Conservation (phyloP, 129 eudicot species). For the Mikania micrantha region DNA sequence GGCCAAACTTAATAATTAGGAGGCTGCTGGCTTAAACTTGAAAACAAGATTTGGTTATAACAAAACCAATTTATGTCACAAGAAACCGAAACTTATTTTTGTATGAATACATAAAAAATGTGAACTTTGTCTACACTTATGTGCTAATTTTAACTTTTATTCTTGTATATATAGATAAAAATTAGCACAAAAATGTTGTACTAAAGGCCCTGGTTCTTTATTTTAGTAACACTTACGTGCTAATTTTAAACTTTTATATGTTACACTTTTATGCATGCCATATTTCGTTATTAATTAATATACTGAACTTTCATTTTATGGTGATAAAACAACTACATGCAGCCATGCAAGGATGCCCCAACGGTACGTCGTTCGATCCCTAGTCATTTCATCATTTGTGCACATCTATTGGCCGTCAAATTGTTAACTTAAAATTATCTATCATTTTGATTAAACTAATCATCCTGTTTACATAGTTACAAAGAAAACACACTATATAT, state of each 20-base stretch:
- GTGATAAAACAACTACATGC: constrained; percentile 18
- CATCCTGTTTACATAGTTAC: not conserved
- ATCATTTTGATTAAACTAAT: not conserved
- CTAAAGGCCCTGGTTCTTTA: not conserved
- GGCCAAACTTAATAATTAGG: not conserved
- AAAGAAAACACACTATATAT: not conserved
- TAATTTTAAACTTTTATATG: not conserved
- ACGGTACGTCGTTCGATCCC: constrained; percentile 41
- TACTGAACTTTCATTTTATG: not conserved
- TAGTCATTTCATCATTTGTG: not conserved
- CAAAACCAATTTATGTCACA: too few relatives aligned
- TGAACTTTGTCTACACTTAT: too few relatives aligned
- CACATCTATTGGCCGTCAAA: not conserved
- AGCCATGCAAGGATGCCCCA: constrained; percentile 77
- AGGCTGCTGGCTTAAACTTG: too few relatives aligned
- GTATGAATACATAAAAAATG: too few relatives aligned
- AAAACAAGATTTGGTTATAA: too few relatives aligned
- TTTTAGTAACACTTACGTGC: not conserved
- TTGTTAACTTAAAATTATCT: not conserved
- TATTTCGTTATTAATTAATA: not conserved
- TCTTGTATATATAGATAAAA: too few relatives aligned
- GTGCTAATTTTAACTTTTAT: too few relatives aligned
- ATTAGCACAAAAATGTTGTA: too few relatives aligned
- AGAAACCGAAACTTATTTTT: too few relatives aligned
- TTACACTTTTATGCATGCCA: not conserved